phyloP scores from a whole-genome alignment of 129 eudicot genomes.

The Pseudognaphalium luteoalbum region DNA sequence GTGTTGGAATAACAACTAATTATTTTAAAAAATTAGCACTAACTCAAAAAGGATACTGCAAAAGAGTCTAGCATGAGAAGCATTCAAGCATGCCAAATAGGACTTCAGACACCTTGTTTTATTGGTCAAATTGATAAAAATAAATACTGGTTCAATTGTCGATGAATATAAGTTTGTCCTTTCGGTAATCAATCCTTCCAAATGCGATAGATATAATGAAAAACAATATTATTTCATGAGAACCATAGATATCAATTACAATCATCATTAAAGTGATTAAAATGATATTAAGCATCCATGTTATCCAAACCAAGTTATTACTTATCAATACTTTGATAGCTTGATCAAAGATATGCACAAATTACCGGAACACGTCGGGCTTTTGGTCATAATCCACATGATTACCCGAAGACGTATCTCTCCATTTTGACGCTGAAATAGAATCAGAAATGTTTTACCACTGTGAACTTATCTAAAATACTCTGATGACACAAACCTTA shows the following conservation, averaged over 20 bases:
- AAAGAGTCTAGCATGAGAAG: neutral
- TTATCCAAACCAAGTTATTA: neutral
- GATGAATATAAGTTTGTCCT: neutral
- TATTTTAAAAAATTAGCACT: neutral
- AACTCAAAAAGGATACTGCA: neutral
- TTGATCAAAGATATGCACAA: neutral
- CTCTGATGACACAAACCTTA: neutral
- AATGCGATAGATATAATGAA: neutral
- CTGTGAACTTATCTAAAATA: neutral
- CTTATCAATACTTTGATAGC: neutral
- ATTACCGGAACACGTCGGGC: slow-evolving; percentile 90
- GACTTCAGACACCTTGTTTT: neutral
- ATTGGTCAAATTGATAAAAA: neutral
- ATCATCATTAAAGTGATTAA: neutral
- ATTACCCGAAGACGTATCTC: slow-evolving; percentile 48
- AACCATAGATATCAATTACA: neutral
- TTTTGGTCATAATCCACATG: slow-evolving; percentile 91
- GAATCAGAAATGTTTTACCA: neutral
- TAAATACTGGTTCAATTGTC: neutral
- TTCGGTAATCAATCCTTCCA: neutral
- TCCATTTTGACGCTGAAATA: slow-evolving; percentile 78
- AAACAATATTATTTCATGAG: neutral
- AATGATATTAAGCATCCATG: neutral
- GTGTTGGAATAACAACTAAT: neutral
- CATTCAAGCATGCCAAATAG: too few species aligned